Base-by-base conservation (phyloP, 78 protist species). In the Isochrysis galbana region DNA sequence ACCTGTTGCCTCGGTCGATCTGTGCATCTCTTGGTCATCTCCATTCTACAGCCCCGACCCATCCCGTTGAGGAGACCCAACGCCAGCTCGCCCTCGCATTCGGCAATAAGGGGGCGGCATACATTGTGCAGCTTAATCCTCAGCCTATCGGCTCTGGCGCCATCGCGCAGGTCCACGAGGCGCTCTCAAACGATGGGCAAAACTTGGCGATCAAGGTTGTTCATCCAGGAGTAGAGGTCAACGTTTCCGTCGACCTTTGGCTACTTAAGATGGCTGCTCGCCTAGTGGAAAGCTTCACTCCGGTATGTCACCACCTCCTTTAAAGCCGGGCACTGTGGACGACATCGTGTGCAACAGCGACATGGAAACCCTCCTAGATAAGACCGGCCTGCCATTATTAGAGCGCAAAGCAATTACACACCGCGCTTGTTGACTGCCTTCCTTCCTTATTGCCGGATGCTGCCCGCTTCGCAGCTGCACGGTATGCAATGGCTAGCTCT, bases 101-200 rank as follows among this genome's bases (percentile, higher is more conserved):
- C n/a, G n/a, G n/a, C n/a, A n/a, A n/a, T n/a, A n/a, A n/a, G n/a
- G n/a, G n/a, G n/a, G n/a, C n/a, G n/a, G n/a, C n/a, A n/a, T n/a
- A n/a, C n/a, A n/a, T n/a, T n/a, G n/a, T 3, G 5, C 7, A 19
- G 38, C 36, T 80, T 54, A 2, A 0, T 25, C 11, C 51, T 0
- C 19, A 0, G 48, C 92, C 95, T 2, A 1, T 94, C 23, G 90
- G 55, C 42, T 34, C 88, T 10, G 95, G 95, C 38, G 32, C 42
- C 47, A 78, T 94, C 38, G 95, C 94, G 3, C 95, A 94, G 55
- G 93, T 94, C 48, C 93, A 94, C 86, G 26, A 19, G 1, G 95
- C 88, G 42, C n/a, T 5, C 42, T 23, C 29, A 55, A 32, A 36
- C 5, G 39, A 34, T 17, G 55, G 39, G 46, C 19, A 0, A 26